phyloP scores from a whole-genome alignment of 225 moss, liverwort and hornwort species.

The Ulota crispa region DNA sequence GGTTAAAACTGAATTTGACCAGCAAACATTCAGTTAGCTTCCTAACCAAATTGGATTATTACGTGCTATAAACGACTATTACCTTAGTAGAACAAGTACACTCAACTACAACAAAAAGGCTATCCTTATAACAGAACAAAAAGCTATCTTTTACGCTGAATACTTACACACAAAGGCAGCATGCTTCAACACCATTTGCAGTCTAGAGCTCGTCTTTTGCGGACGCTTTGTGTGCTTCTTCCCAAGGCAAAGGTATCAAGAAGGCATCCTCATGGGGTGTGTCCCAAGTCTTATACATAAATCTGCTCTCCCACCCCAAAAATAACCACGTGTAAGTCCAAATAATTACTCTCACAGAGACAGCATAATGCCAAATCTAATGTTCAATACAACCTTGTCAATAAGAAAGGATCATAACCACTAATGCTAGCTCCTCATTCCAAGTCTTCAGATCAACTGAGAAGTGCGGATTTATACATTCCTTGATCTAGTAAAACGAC shows the following conservation, averaged over 20 bases:
- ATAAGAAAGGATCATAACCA: neutral
- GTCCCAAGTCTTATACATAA: conserved; percentile 29
- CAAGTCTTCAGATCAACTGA: neutral
- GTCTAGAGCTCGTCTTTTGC: conserved; percentile 24
- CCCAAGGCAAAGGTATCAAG: neutral
- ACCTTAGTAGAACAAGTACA: neutral
- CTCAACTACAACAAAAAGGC: neutral
- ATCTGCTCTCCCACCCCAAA: conserved; percentile 29
- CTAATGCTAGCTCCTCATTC: neutral
- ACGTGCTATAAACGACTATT: neutral
- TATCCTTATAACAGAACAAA: neutral
- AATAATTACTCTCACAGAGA: neutral
- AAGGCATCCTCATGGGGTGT: conserved; percentile 26
- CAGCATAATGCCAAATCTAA: neutral
- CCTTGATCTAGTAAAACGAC: neutral
- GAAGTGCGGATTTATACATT: neutral
- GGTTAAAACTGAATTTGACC: neutral
- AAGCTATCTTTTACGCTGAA: neutral
- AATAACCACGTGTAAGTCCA: neutral
- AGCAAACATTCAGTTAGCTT: neutral
- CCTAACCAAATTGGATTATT: neutral
- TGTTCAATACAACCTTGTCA: neutral
- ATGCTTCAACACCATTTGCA: neutral
- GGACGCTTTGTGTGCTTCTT: neutral
- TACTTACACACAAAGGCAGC: neutral